Base-by-base conservation (phyloP, 108 stramenopile genomes). In the Conticribra guillardii region DNA sequence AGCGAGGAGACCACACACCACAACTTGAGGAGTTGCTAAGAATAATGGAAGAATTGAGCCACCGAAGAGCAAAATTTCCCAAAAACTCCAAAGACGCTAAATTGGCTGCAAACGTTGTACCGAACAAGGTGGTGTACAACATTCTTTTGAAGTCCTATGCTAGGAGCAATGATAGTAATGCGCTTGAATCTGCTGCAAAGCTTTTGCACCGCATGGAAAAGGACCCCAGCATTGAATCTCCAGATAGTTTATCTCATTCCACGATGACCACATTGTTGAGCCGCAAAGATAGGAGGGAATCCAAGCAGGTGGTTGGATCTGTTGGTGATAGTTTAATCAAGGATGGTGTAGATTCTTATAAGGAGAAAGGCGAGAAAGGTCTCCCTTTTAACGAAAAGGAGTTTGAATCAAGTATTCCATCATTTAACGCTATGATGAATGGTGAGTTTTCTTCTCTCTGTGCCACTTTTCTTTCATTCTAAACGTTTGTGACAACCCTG, bases 391-490 rank as follows among this genome's bases (percentile, higher is more conserved):
- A n/a, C n/a, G n/a, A n/a, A n/a, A n/a, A n/a, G n/a, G n/a, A n/a
- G n/a, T n/a, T n/a, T n/a, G n/a, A n/a, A n/a, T n/a, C n/a, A n/a
- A n/a, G n/a, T n/a, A n/a, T n/a, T n/a, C n/a, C n/a, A n/a, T n/a
- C 68, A 18, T 69, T 77, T 19, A 66, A 63, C 30, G 56, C 76
- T 9, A 64, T 77, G n/a, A 69, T 77, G 61, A 77, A 77, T 53
- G 37, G 67, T 68, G 30, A 62, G 67, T 15, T 33, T 11, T 44
- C 8, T 44, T n/a, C n/a, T n/a, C n/a, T n/a, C 44, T 44, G 11
- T 44, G 15, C 8, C 44, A 44, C 8, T 44, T 11, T 11, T 44
- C 15, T 15, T 44, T 44, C 44, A 15, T 44, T 15, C 44, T 44
- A 44, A 15, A 11, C 44, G 15, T 44, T n/a, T n/a, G n/a, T n/a